Percentiles rank a stretch among this genome's conserved stretches.
Evolutionary conservation across 2,329 filamentous ascomycete species (phyloP).

Genomic region (Colletotrichum euphorbiae): DNA sequence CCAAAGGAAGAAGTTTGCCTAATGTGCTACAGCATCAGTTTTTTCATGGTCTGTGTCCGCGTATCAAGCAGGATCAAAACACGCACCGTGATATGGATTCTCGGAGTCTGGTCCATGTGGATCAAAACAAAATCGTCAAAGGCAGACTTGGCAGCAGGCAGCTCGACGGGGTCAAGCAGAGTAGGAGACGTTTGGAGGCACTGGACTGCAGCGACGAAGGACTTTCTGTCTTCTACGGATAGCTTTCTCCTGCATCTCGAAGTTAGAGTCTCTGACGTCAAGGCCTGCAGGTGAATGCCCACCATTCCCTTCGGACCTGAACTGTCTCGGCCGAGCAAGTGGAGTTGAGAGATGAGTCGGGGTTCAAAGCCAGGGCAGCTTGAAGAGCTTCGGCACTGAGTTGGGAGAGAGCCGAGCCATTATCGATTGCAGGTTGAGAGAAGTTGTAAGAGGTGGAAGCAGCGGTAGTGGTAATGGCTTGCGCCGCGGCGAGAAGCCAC

Average conservation of each 20-base stretch:
- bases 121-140: conserved; percentile 40
- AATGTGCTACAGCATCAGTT: not conserved
- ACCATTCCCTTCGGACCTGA: conserved; percentile 33
- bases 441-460: conserved; percentile 16
- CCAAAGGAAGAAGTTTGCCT: conserved; percentile 41
- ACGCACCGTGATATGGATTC: conserved; percentile 32
- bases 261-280: not conserved
- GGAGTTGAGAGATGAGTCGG: not conserved
- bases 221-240: conserved; percentile 22
- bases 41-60: not conserved
- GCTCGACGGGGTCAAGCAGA: conserved; percentile 22
- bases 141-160: conserved; percentile 26
- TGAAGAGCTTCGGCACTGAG: conserved; percentile 11
- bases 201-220: conserved; percentile 22
- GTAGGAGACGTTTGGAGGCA: conserved; percentile 23
- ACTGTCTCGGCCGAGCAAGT: conserved; percentile 24
- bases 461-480: conserved; percentile 1
- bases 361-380: conserved; percentile 15
- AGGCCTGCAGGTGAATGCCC: not conserved
- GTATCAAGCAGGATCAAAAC: too few relatives aligned
- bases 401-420: conserved; percentile 18
- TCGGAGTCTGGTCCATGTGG: conserved; percentile 36
- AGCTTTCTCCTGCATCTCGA: conserved; percentile 11
- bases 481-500: conserved; percentile 18
- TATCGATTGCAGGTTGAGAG: conserved; percentile 13